Base-by-base conservation (phyloP, 768 basidiomycete genomes). In the Termitomyces sp. region DNA sequence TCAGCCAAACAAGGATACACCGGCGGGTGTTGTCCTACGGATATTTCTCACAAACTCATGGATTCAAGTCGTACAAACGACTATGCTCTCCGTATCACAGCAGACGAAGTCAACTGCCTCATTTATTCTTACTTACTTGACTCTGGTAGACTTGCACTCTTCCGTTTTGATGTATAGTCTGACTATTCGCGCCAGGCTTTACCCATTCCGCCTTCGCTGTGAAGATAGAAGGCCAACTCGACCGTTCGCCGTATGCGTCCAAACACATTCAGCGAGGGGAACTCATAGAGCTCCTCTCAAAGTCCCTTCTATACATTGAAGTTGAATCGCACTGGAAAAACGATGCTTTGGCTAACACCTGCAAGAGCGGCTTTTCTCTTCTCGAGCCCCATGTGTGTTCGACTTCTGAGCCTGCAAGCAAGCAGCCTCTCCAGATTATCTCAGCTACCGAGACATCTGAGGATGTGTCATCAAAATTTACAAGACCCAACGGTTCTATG, bases 81-180 rank as follows among this genome's bases (percentile, higher is more conserved):
- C 20, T 44, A 62, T 39, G 78, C 80, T 51, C 79, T 88, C 49
- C 78, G 79, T 33, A 87, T 92, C 61, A 83, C 85, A 41, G 87
- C 90, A 37, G 90, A 92, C 62, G 89, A 93, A 68, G 78, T 94
- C 59, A 94, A 94, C 68, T 90, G 87, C 65, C 82, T 93, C 60
- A 86, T 94, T 48, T 85, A 93, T 70, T 81, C 92, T 2, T 94
- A 92, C 66, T 83, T 94, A 62, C 77, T 86, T 62, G 92, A 94
- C 64, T 91, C 90, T 33, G 91, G 91, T 90, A 62, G 50, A 39
- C 51, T 20, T 55, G 2, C 5, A 16, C 28, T 7, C 33, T 26
- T 54, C n/a, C 49, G 31, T 34, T n/a, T 26, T 15, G 12, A 37
- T 41, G 15, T 28, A 20, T 33, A 54, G 47, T 49, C 50, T 18